Evolutionary conservation across 306 rosid genomes (phyloP).

Genomic region (Rosa rugosa): DNA sequence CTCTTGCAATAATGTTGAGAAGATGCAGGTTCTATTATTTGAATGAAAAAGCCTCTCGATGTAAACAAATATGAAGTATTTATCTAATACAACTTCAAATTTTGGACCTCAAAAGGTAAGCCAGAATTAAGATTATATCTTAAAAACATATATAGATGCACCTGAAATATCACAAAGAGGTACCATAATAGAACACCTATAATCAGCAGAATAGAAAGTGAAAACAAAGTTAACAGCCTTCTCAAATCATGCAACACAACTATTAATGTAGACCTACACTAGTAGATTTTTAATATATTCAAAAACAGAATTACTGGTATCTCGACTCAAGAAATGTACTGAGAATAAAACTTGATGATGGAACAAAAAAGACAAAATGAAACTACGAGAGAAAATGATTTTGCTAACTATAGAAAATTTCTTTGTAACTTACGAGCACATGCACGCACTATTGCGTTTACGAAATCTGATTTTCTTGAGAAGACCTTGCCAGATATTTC

Average conservation of each 20-base stretch:
- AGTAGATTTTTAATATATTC: not conserved
- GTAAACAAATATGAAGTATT: not conserved
- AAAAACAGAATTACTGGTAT: not conserved
- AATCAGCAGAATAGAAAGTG: not conserved
- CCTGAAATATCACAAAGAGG: not conserved
- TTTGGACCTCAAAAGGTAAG: not conserved
- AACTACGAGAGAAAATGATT: constrained; percentile 19
- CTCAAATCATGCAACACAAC: not conserved
- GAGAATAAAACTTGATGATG: not conserved
- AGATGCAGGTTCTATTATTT: not conserved
- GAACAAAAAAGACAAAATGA: constrained; percentile 16
- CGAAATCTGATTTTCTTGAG: constrained; percentile 74
- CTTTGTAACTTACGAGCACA: constrained; percentile 86
- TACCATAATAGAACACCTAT: not conserved
- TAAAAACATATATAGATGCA: not conserved
- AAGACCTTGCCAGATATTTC: constrained; percentile 75
- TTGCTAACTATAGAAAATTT: constrained; percentile 23
- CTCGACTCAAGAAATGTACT: not conserved
- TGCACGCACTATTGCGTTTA: constrained; percentile 82
- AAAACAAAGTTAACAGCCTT: not conserved
- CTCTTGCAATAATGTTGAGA: not conserved
- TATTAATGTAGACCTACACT: not conserved
- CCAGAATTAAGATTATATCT: not conserved
- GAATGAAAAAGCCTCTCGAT: no score
- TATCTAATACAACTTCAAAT: constrained; percentile 13